Conservation (phyloP, 208 protist species). For the Trichomonas tenax region DNA sequence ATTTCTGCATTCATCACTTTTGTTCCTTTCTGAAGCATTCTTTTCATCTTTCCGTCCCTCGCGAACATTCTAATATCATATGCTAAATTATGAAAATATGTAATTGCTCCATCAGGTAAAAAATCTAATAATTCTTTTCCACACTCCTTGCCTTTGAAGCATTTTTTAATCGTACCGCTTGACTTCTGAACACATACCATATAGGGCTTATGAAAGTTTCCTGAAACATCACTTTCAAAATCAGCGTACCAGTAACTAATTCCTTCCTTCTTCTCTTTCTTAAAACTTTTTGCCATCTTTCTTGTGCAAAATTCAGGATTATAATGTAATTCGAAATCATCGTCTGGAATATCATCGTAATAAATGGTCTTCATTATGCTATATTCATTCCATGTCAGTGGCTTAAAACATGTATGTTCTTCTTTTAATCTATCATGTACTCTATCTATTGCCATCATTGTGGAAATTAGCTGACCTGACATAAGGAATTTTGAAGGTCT, state of each 20-base stretch:
- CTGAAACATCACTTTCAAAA: not conserved
- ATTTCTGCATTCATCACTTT: not conserved
- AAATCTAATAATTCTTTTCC: not conserved
- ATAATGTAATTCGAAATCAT: too few species aligned
- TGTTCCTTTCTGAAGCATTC: not conserved
- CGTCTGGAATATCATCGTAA: too few species aligned
- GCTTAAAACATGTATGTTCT: too few species aligned
- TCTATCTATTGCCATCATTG: too few species aligned
- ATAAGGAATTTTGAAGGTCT: too few species aligned
- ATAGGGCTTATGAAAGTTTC: not conserved
- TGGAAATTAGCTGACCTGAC: too few species aligned
- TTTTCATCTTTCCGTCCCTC: not conserved
- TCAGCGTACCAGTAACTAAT: not conserved
- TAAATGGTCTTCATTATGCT: too few species aligned
- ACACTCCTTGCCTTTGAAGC: not conserved
- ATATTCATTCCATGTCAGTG: too few species aligned
- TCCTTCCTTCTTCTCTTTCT: too few species aligned
- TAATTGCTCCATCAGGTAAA: not conserved
- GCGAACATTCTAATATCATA: not conserved
- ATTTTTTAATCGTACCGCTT: not conserved
- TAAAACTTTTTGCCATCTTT: too few species aligned
- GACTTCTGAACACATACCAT: not conserved
- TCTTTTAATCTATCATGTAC: too few species aligned
- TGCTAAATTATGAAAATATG: not conserved
- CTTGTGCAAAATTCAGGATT: too few species aligned